Evolutionary conservation across 202 grass and related monocot species (phyloP).

Genomic region (Setaria italica): DNA sequence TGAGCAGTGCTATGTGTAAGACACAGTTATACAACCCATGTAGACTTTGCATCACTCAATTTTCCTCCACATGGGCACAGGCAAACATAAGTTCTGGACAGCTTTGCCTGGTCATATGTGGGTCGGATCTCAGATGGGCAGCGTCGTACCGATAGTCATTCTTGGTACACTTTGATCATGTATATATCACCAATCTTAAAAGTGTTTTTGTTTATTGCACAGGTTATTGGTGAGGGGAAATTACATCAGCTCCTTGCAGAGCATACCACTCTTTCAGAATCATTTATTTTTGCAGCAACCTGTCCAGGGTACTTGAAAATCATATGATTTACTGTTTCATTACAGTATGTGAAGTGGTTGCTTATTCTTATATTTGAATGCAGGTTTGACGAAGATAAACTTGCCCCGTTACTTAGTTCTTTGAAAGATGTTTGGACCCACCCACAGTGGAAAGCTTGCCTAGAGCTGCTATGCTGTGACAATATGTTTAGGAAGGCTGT

Average conservation of each 20-base stretch:
- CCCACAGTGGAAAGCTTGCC: not conserved
- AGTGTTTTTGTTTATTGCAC: conserved; percentile 11
- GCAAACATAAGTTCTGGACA: no score
- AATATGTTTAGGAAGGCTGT: not conserved
- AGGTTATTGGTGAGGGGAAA: conserved; percentile 58
- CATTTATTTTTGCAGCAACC: conserved; percentile 63
- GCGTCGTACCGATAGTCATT: no score
- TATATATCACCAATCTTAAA: not conserved
- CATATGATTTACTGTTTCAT: not conserved
- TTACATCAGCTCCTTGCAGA: conserved; percentile 47
- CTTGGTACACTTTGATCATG: not conserved
- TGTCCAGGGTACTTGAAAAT: conserved; percentile 44
- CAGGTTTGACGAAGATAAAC: not conserved
- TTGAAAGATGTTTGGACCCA: not conserved
- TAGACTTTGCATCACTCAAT: not conserved
- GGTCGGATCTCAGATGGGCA: no score
- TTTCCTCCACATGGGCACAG: not conserved
- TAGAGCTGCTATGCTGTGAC: not conserved
- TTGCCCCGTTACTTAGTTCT: not conserved
- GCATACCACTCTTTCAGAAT: conserved; percentile 58
- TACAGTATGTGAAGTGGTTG: not conserved
- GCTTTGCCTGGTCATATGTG: not conserved
- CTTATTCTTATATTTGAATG: not conserved
- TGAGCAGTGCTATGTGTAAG: no score
- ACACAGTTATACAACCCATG: not conserved